A percentile compares a stretch with the other conserved stretches of the same genome.
Evolutionary conservation across 495 filamentous ascomycete species (phyloP).

Genomic region (Podospora australis): DNA sequence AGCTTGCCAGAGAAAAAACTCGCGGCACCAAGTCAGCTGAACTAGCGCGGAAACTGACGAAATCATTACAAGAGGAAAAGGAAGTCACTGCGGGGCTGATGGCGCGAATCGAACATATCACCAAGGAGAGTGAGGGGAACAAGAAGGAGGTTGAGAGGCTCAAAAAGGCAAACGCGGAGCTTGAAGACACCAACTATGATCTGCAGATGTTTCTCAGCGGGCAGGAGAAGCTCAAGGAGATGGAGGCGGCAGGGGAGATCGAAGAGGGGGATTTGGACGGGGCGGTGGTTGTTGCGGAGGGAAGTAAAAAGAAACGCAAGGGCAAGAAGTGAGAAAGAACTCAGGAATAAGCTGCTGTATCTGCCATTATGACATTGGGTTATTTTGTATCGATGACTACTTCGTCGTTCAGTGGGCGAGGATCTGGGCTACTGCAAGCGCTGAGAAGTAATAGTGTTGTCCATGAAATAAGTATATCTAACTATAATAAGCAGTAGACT

Average conservation of each 20-base stretch:
- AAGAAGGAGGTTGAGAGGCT: conserved; percentile 49
- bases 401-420: too few relatives aligned
- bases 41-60: conserved; percentile 68
- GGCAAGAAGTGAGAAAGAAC: too few relatives aligned
- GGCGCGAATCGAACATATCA: conserved; percentile 64
- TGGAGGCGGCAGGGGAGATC: conserved; percentile 55
- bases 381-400: too few relatives aligned
- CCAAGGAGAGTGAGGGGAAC: conserved; percentile 48
- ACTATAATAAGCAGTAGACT: too few relatives aligned
- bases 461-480: too few relatives aligned
- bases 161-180: conserved; percentile 50
- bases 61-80: conserved; percentile 82
- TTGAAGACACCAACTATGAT: conserved; percentile 85
- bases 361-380: too few relatives aligned
- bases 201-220: conserved; percentile 82
- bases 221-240: conserved; percentile 70
- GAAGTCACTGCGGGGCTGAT: conserved; percentile 71
- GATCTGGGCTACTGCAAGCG: too few relatives aligned
- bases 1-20: conserved; percentile 58
- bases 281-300: conserved; percentile 37
- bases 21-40: conserved; percentile 64
- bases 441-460: too few relatives aligned
- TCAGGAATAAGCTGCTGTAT: too few relatives aligned
- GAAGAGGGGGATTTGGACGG: conserved; percentile 47
- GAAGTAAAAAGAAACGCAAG: conserved; percentile 42